Evolutionary conservation across 2,329 filamentous ascomycete species (phyloP).

Genomic region (Grosmannia huntii): DNA sequence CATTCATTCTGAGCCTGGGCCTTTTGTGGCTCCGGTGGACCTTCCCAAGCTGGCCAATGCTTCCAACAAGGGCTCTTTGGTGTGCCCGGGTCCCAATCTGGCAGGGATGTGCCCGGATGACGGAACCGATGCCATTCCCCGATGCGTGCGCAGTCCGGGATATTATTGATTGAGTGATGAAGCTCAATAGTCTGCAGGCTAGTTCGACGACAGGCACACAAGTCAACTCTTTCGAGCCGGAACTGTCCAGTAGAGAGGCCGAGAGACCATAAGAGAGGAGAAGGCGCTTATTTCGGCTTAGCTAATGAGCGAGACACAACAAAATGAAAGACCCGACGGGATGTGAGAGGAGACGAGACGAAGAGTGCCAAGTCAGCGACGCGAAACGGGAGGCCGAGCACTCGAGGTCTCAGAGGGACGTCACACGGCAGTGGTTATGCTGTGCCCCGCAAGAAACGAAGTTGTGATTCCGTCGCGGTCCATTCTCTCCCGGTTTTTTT

Average conservation of each 20-base stretch:
- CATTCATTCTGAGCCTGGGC: background rate
- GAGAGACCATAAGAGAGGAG: background rate
- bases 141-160: background rate
- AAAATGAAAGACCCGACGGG: background rate
- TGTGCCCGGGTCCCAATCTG: background rate
- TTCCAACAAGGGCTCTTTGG: background rate
- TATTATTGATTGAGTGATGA: background rate
- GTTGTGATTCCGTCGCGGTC: background rate
- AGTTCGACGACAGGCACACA: background rate
- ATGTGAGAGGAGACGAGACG: background rate
- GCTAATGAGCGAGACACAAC: background rate
- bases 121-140: background rate
- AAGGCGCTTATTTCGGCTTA: background rate
- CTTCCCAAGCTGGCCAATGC: background rate
- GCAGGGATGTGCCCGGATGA: background rate
- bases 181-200: background rate
- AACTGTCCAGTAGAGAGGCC: too few relatives aligned
- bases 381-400: background rate
- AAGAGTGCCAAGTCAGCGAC: background rate
- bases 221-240: background rate
- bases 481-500: too few relatives aligned
- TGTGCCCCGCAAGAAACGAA: background rate
- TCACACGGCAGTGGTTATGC: background rate
- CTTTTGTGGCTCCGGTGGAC: background rate
- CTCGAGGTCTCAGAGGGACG: background rate